Evolutionary conservation across 2,329 filamentous ascomycete species (phyloP), one percentile per base, ranked within the genome.

Genomic region (Claviceps lovelessii): DNA sequence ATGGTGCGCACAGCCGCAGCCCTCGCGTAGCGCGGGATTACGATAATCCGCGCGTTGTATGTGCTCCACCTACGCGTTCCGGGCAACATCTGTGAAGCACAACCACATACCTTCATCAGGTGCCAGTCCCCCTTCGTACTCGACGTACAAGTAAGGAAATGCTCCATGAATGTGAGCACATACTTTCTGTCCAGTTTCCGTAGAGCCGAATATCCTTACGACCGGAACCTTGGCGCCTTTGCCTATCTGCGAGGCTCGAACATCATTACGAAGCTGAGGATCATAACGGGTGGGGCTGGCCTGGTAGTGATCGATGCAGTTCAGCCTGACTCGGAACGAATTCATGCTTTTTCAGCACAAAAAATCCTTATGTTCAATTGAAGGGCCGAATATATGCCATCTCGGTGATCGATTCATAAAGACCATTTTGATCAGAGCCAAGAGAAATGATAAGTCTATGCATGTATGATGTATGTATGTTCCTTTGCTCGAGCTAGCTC

Each of bases 271-370:
- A 60, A 96, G 76, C 58, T 81, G 78, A 59, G 90, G 89, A 70
- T 97, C 90, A 67, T 93, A 85, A 61, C 78, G 77, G 52, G 89
- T 87, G 19, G 90, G 86, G 11, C 76, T 76, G 45, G 84, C 81
- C 72, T 95, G 90, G 69, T 97, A 98, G 68, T 93, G 85, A 71
- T 98, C 93, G 72, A 98, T 85, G 73, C 89, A 95, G 68, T 98
- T 96, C 65, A 98, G 76, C 63, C 90, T 86, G 67, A 98, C 83
- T 62, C 88, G 86, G 72, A 98, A 97, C 61, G 80, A 76, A 64
- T 89, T 85, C 69, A 71, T 72, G 39, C 59, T 67, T 59, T 58
- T 54, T 53, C 53, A 48, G 53, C 42, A 49, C 17, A 47, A 23
- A 28, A n/a, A 53, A 58, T 19, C 23, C 31, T 31, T 15, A 29